Percentiles rank a stretch among this genome's conserved stretches.
phyloP scores from a whole-genome alignment of 768 basidiomycete genomes.

The Boletus rex-veris region DNA sequence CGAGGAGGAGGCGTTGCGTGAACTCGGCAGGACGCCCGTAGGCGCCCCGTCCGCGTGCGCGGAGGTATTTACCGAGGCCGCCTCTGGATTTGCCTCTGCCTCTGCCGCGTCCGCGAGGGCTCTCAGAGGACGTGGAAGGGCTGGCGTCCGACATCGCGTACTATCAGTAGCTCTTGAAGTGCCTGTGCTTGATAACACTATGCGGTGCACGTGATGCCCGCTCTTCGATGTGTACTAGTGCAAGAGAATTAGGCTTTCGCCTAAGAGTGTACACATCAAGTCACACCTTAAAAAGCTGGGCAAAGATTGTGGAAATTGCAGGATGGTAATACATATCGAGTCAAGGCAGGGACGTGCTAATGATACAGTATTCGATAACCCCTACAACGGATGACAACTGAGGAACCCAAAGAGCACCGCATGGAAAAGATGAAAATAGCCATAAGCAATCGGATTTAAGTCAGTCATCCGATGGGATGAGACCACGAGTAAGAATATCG shows the following conservation, averaged over 20 bases:
- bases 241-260: too few relatives aligned
- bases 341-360: neutral
- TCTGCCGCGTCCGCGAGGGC: conserved; percentile 39
- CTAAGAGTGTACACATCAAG: too few relatives aligned
- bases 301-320: neutral
- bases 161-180: too few relatives aligned
- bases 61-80: conserved; percentile 70
- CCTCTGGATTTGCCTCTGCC: conserved; percentile 60
- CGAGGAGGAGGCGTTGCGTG: conserved; percentile 54
- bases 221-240: neutral
- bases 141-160: conserved; percentile 13
- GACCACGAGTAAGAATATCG: conserved; percentile 27
- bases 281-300: neutral
- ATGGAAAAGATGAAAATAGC: neutral
- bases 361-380: conserved; percentile 14
- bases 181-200: too few relatives aligned
- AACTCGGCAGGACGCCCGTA: conserved; percentile 66
- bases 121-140: conserved; percentile 8
- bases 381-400: neutral
- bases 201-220: neutral
- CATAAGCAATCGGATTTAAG: neutral
- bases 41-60: conserved; percentile 64
- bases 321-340: conserved; percentile 4
- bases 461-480: conserved; percentile 27
- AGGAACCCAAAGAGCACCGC: conserved; percentile 10